Percentiles rank a stretch among this genome's conserved stretches.
Evolutionary conservation across 129 eudicot species (phyloP).

Genomic region (Sambucus nigra): DNA sequence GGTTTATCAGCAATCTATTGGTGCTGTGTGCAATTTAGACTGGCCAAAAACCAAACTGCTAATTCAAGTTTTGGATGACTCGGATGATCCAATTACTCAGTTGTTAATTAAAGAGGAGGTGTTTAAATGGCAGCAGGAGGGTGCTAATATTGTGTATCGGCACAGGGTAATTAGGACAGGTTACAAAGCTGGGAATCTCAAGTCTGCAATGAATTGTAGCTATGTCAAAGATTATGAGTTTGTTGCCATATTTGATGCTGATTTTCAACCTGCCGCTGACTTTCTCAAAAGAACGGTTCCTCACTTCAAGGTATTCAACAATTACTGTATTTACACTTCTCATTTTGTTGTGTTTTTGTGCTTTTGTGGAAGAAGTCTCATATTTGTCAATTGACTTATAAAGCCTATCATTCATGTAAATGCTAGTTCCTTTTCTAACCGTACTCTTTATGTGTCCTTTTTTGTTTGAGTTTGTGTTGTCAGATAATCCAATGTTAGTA

Average conservation of each 20-base stretch:
- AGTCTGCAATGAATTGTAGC: slow-evolving; percentile 90
- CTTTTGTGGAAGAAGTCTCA: too few relatives aligned
- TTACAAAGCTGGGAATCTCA: slow-evolving; percentile 92
- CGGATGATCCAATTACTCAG: slow-evolving; percentile 72
- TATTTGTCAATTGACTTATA: too few relatives aligned
- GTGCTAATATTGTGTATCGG: slow-evolving; percentile 71
- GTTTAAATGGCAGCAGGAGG: slow-evolving; percentile 69
- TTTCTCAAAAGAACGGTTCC: slow-evolving; percentile 73
- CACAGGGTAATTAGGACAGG: slow-evolving; percentile 74
- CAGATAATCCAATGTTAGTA: too few relatives aligned
- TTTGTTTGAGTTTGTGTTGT: too few relatives aligned
- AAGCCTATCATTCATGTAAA: too few relatives aligned
- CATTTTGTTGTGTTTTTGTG: neutral
- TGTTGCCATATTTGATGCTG: slow-evolving; percentile 93
- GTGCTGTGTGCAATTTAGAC: slow-evolving; percentile 78
- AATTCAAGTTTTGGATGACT: slow-evolving; percentile 85
- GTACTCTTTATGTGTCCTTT: too few relatives aligned
- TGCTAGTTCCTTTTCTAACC: too few relatives aligned
- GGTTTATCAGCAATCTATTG: slow-evolving; percentile 95
- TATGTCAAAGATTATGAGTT: slow-evolving; percentile 89
- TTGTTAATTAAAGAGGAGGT: slow-evolving; percentile 76
- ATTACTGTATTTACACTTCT: neutral
- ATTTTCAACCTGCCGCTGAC: slow-evolving; percentile 80
- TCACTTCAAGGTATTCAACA: slow-evolving; percentile 66
- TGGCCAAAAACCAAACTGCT: slow-evolving; percentile 77